Evolutionary conservation across 2,329 filamentous ascomycete species (phyloP).

Genomic region (Trichoderma brevicompactum): DNA sequence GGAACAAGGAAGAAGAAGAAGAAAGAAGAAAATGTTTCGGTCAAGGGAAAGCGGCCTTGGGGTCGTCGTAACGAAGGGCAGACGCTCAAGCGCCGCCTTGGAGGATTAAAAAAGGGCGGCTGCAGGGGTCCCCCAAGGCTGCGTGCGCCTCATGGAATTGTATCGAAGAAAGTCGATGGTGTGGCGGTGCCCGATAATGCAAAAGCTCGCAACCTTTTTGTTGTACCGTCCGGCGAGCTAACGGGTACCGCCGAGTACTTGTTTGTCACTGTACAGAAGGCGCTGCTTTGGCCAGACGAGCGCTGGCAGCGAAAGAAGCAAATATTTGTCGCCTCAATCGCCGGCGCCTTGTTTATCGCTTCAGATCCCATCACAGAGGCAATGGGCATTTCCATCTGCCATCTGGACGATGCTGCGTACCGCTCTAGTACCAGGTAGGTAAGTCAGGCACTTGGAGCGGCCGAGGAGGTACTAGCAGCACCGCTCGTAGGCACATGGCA

Average conservation of each 20-base stretch:
- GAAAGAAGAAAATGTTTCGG: slow-evolving; percentile 4
- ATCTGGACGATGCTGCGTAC: no score
- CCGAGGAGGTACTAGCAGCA: neutral
- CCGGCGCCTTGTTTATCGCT: no score
- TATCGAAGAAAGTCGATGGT: slow-evolving; percentile 50
- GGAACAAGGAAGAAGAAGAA: slow-evolving; percentile 5
- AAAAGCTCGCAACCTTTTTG: slow-evolving; percentile 14
- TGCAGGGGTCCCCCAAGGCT: slow-evolving; percentile 39
- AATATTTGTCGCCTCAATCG: no score
- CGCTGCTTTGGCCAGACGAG: neutral
- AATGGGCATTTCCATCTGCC: no score
- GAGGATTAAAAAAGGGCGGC: slow-evolving; percentile 40
- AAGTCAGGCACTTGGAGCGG: slow-evolving; percentile 5
- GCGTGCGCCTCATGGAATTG: slow-evolving; percentile 49
- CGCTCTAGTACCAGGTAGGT: neutral
- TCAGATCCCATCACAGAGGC: no score
- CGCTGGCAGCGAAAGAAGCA: no score
- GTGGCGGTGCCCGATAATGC: slow-evolving; percentile 43
- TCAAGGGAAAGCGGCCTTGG: slow-evolving; percentile 26
- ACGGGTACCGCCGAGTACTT: slow-evolving; percentile 22
- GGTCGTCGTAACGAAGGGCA: slow-evolving; percentile 17
- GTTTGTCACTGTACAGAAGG: slow-evolving; percentile 14
- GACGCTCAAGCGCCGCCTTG: slow-evolving; percentile 25
- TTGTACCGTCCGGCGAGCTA: neutral
- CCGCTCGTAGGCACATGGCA: neutral